phyloP scores from a whole-genome alignment of 495 filamentous ascomycete genomes.

The Lasiosphaeriaceae sp. region DNA sequence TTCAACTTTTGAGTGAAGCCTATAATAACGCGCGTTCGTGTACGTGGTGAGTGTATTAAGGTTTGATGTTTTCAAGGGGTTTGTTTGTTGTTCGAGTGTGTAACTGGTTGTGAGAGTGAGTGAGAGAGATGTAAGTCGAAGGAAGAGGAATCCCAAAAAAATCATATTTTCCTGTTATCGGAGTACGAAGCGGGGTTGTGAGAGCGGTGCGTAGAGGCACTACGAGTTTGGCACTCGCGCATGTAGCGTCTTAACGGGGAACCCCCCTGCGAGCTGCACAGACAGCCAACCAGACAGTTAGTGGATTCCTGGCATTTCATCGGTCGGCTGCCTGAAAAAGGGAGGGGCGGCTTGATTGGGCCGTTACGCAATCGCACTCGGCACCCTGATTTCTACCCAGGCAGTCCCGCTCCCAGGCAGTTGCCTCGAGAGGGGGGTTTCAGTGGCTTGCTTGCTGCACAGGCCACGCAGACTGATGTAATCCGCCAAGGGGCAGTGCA shows the following conservation, averaged over 20 bases:
- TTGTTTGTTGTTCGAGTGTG: neutral
- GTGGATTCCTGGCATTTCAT: neutral
- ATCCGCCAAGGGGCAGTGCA: too few species aligned
- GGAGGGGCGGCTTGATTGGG: slow-evolving; percentile 24
- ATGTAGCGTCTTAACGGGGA: slow-evolving; percentile 6
- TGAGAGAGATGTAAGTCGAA: slow-evolving; percentile 17
- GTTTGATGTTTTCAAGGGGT: neutral
- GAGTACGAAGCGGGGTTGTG: slow-evolving; percentile 1
- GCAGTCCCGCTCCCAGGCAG: slow-evolving; percentile 13
- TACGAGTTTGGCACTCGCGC: too few species aligned
- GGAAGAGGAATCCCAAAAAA: slow-evolving; percentile 11
- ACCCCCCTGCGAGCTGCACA: neutral
- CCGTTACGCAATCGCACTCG: slow-evolving; percentile 31
- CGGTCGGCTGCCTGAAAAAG: slow-evolving; percentile 23
- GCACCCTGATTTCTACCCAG: slow-evolving; percentile 16
- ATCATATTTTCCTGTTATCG: slow-evolving; percentile 13
- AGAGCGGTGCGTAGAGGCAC: too few species aligned
- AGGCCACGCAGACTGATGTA: slow-evolving; percentile 1
- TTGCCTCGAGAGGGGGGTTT: neutral
- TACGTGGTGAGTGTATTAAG: neutral
- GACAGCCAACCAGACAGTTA: neutral
- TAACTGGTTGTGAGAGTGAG: too few species aligned
- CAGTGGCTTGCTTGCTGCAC: slow-evolving; percentile 6
- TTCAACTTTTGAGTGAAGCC: neutral
- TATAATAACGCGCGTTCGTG: neutral